Conservation (phyloP, 805 yeast genomes). For the Ogataea salicorniae region DNA sequence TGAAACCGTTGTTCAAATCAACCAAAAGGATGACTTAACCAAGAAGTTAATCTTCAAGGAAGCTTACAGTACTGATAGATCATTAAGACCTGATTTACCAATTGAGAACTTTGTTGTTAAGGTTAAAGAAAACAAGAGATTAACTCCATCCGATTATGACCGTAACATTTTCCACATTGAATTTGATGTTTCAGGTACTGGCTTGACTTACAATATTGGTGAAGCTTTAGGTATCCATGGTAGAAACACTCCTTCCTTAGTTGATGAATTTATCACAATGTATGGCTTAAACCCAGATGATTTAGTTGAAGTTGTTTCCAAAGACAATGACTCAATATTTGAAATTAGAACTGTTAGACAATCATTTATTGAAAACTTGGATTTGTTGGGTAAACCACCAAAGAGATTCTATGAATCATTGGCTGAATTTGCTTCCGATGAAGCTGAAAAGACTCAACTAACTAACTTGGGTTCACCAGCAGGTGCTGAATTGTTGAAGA, state of each 20-base stretch:
- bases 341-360: conserved; percentile 84
- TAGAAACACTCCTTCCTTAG: conserved; percentile 63
- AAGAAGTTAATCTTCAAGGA: conserved; percentile 76
- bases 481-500: conserved; percentile 82
- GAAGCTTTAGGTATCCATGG: conserved; percentile 97
- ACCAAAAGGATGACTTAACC: conserved; percentile 43
- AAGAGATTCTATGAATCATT: conserved; percentile 87
- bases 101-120: conserved; percentile 79
- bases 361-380: conserved; percentile 72
- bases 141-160: conserved; percentile 84
- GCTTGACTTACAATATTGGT: conserved; percentile 86
- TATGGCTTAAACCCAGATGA: conserved; percentile 71
- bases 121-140: conserved; percentile 86
- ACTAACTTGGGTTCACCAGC: conserved; percentile 64
- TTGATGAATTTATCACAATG: conserved; percentile 59
- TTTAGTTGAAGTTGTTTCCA: conserved; percentile 65
- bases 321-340: conserved; percentile 48
- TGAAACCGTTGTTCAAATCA: conserved; percentile 36
- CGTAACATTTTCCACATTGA: conserved; percentile 96
- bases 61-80: conserved; percentile 54
- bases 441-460: conserved; percentile 56
- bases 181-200: conserved; percentile 87
- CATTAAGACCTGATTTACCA: conserved; percentile 86
- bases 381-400: conserved; percentile 91
- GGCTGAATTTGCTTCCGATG: conserved; percentile 67